Percentiles rank a stretch among this genome's conserved stretches.
Conservation (phyloP, 768 basidiomycete genomes). For the Hysterangium stoloniferum region DNA sequence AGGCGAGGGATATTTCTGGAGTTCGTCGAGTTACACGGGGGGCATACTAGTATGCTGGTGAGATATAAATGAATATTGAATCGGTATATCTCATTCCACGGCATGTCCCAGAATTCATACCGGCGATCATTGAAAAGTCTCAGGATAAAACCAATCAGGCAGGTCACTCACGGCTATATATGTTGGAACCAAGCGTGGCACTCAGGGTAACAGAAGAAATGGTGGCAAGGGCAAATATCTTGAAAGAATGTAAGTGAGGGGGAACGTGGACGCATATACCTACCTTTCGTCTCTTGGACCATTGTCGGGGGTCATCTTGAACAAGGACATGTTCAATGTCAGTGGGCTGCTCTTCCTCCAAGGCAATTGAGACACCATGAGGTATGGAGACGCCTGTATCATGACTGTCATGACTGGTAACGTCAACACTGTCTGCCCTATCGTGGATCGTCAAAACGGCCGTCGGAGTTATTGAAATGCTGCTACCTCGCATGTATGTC, state of each 20-base stretch:
- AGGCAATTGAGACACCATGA: neutral
- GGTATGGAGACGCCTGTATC: neutral
- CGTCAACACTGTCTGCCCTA: neutral
- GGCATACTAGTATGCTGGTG: no score
- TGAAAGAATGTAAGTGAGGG: conserved; percentile 18
- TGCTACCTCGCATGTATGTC: neutral
- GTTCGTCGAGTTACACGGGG: no score
- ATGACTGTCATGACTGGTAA: neutral
- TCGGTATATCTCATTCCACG: no score
- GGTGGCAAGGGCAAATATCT: conserved; percentile 11
- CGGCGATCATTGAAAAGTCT: neutral
- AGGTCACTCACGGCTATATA: conserved; percentile 51
- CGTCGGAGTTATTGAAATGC: conserved; percentile 6
- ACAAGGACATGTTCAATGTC: conserved; percentile 37
- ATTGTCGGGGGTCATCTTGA: conserved; percentile 52
- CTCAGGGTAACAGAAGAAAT: conserved; percentile 49
- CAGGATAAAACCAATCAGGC: no score
- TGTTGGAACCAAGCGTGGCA: conserved; percentile 49
- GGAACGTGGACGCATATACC: conserved; percentile 9
- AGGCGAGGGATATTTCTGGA: no score
- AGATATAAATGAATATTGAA: no score
- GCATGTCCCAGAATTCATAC: neutral
- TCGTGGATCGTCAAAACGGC: conserved; percentile 7
- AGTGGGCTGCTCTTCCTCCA: neutral
- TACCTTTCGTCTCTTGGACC: conserved; percentile 52